phyloP scores from a whole-genome alignment of 768 basidiomycete species.

The Stropharia rugosoannulata region DNA sequence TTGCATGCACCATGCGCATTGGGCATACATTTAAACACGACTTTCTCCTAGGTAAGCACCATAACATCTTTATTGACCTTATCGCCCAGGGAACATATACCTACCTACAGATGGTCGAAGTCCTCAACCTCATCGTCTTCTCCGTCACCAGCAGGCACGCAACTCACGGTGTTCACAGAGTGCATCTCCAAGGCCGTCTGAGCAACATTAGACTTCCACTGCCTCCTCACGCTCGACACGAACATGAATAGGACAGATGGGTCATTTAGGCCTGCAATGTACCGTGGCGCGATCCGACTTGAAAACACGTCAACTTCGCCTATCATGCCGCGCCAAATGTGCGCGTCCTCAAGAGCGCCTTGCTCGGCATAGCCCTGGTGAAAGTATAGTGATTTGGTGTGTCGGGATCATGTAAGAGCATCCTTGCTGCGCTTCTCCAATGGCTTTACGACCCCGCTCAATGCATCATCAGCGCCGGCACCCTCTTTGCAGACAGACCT shows the following conservation, averaged over 20 bases:
- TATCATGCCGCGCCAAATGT: slow-evolving; percentile 82
- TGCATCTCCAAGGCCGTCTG: slow-evolving; percentile 82
- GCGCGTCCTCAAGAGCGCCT: slow-evolving; percentile 65
- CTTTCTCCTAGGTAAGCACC: too few species aligned
- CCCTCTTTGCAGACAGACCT: too few species aligned
- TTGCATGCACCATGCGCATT: too few species aligned
- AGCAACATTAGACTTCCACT: slow-evolving; percentile 78
- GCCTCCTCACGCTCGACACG: slow-evolving; percentile 58
- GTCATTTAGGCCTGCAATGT: slow-evolving; percentile 59
- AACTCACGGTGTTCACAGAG: slow-evolving; percentile 87
- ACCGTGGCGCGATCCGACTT: slow-evolving; percentile 71
- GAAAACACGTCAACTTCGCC: slow-evolving; percentile 71
- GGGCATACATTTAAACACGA: too few species aligned
- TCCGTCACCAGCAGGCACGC: slow-evolving; percentile 93
- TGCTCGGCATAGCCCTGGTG: slow-evolving; percentile 70
- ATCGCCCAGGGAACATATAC: slow-evolving; percentile 78
- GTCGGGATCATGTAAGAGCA: slow-evolving; percentile 94
- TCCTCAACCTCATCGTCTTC: slow-evolving; percentile 90
- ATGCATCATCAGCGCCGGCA: slow-evolving; percentile 65
- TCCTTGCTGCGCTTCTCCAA: slow-evolving; percentile 83
- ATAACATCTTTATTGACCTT: too few species aligned
- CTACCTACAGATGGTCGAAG: slow-evolving; percentile 88
- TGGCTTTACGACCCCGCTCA: slow-evolving; percentile 78
- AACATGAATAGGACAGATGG: slow-evolving; percentile 75
- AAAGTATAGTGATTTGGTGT: slow-evolving; percentile 91